These are phyloP conservation scores for Gynostemma pentaphyllum DNA, from an alignment of 306 rosid species.

Conservation along the genomic window DNA sequence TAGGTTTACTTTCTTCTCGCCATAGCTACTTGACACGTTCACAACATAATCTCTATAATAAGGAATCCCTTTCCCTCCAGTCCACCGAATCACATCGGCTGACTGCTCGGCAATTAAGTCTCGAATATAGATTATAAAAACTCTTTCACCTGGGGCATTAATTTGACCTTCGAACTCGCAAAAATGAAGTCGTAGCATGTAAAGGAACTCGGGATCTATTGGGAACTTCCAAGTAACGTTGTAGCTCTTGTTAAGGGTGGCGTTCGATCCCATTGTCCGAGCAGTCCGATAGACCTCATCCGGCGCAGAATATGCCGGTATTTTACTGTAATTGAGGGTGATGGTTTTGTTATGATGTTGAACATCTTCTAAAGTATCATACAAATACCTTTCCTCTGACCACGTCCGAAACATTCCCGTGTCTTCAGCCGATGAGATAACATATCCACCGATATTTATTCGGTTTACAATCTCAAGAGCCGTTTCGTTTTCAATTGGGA, in stretches of 20 bases:
- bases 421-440: background rate
- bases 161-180: background rate
- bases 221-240: slow-evolving; percentile 11
- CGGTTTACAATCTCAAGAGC: slow-evolving; percentile 14
- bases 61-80: background rate
- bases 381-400: background rate
- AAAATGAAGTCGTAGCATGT: slow-evolving; percentile 14
- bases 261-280: background rate
- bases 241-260: background rate
- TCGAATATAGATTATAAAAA: background rate
- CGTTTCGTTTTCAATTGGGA: background rate
- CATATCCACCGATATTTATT: slow-evolving; percentile 10
- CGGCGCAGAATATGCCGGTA: slow-evolving; percentile 7
- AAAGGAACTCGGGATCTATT: background rate
- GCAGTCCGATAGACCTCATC: background rate
- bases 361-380: background rate
- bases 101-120: background rate
- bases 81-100: background rate
- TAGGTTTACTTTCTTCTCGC: background rate
- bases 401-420: slow-evolving; percentile 16
- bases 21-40: fast-evolving
- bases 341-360: background rate
- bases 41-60: background rate
- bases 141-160: background rate
- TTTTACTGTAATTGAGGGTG: background rate